Evolutionary conservation across 345 rosid species (phyloP).

Genomic region (Sisymbrium irio): DNA sequence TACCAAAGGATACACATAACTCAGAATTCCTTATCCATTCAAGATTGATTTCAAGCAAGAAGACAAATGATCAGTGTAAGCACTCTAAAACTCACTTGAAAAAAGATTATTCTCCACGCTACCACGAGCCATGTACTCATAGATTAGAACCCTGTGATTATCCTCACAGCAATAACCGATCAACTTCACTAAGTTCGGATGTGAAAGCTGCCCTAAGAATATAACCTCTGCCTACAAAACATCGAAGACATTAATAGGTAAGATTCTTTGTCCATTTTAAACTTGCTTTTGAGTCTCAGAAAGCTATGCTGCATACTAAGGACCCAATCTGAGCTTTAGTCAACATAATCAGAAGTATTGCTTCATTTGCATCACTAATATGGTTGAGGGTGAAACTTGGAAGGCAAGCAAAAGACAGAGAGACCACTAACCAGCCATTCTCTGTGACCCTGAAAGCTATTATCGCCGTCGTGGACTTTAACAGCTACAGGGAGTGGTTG

Average conservation of each 20-base stretch:
- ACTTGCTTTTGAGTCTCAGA: neutral
- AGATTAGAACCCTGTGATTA: constrained; percentile 76
- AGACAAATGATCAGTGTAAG: neutral
- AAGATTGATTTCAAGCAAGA: neutral
- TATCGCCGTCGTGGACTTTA: constrained; percentile 92
- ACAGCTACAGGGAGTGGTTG: constrained; percentile 80
- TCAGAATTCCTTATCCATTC: neutral
- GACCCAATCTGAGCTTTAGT: neutral
- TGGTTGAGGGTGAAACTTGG: constrained; percentile 6
- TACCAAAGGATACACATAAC: constrained; percentile 35
- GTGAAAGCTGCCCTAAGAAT: constrained; percentile 94
- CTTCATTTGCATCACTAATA: neutral
- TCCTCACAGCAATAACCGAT: constrained; percentile 93
- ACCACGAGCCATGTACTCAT: constrained; percentile 93
- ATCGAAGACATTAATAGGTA: constrained; percentile 3
- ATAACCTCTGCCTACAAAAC: constrained; percentile 86
- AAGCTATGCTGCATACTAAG: neutral
- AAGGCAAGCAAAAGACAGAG: constrained; percentile 5
- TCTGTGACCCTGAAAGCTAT: constrained; percentile 90
- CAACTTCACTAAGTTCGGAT: constrained; percentile 90
- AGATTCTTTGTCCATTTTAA: neutral
- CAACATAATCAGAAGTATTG: neutral
- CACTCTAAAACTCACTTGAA: constrained; percentile 59
- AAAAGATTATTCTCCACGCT: constrained; percentile 88
- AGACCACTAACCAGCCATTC: constrained; percentile 87